Base-by-base conservation (phyloP, 768 basidiomycete species). In the Mycena capillaripes region DNA sequence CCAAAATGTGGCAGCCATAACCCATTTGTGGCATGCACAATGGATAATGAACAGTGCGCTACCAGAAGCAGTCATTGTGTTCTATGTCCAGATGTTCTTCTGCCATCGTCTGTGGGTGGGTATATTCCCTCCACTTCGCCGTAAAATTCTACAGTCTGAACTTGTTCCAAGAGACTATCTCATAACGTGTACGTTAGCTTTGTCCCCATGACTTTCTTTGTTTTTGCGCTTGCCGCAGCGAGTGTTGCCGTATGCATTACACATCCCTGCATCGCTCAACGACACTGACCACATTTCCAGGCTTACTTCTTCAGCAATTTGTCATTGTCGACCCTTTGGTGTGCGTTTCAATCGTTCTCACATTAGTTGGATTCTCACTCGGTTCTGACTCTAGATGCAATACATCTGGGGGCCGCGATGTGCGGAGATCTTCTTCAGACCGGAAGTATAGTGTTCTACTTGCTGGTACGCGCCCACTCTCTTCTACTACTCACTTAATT, bases 381-480 rank as follows among this genome's bases (percentile, higher is more conserved):
- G n/a, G n/a, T 58, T 27, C 36, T 58, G 56, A 34, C 23, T 58
- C 4, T 58, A 58, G 56, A 34, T 58, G 10, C 56, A 4, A 6
- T 58, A 27, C 56, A 58, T 59, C 58, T 59, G 6, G 58, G 58
- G 34, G 7, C 27, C 58, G 58, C 58, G 12, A 40, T 59, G 34
- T 6, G 34, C 23, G 58, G 58, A 25, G 58, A 59, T 59, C 6
- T 59, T n/a, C 34, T 59, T 21, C 40, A 40, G 58, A 59, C 58
- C 9, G 58, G 36, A 59, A 59, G 34, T 25, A 42, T 59, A 59
- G 38, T 42, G 56, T 58, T 58, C n/a, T 58, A 58, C 16, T 36
- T 34, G 56, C 36, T 38, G 23, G 56, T 58, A 12, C 36, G 30
- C 29, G 30, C 32, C n/a, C 12, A 38, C 10, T 58, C 30, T 12